These are phyloP conservation scores for Populus tremula DNA, from an alignment of 345 rosid genomes.

Conservation along the genomic window DNA sequence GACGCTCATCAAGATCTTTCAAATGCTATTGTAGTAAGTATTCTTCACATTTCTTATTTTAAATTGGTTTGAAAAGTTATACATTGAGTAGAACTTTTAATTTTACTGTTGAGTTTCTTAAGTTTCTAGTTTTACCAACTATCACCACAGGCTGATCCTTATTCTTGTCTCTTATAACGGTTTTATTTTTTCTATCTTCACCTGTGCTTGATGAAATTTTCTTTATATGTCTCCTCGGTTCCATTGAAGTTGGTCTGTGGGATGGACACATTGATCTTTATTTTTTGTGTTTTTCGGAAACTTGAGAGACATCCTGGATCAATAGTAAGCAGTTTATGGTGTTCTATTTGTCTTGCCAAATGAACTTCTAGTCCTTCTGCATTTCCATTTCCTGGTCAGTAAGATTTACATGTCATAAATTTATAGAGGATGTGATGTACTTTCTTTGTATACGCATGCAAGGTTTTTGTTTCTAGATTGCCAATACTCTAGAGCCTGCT, in stretches of 20 bases:
- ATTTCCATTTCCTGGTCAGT: background rate
- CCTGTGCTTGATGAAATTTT: background rate
- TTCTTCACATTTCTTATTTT: background rate
- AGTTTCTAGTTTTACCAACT: background rate
- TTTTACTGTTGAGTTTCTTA: background rate
- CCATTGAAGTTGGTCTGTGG: constrained; percentile 1
- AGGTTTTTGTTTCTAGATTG: background rate
- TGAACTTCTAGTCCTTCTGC: background rate
- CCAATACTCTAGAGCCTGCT: background rate
- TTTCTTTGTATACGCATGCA: background rate
- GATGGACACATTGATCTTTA: background rate
- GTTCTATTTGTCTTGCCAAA: background rate
- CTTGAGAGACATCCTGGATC: background rate
- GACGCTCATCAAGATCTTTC: constrained; percentile 97
- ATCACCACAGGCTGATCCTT: background rate
- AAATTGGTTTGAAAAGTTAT: background rate
- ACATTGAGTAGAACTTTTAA: background rate
- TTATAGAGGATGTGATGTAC: background rate
- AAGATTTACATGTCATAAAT: background rate
- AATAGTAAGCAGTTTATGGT: background rate
- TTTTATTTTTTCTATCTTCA: background rate
- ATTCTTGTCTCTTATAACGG: background rate
- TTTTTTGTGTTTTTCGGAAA: background rate
- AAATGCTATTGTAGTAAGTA: constrained; percentile 92
- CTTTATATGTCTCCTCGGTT: background rate